A percentile compares a stretch with the other conserved stretches of the same genome.
phyloP scores from a whole-genome alignment of 2,329 filamentous ascomycete genomes.

The Alternaria consortialis region DNA sequence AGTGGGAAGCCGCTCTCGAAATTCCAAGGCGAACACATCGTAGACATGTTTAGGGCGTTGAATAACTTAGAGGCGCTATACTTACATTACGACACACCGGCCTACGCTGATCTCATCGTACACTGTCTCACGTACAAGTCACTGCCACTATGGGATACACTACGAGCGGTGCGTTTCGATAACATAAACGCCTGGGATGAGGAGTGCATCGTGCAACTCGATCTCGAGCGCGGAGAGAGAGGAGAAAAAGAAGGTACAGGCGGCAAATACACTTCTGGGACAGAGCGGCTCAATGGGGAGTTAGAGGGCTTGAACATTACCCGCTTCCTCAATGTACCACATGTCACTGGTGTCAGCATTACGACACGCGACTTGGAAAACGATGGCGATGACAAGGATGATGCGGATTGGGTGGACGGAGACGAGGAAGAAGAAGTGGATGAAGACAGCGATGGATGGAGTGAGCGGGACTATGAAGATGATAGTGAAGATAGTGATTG shows the following conservation, averaged over 20 bases:
- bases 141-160: slow-evolving; percentile 8
- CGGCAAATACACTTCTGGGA: background rate
- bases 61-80: slow-evolving; percentile 1
- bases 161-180: background rate
- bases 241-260: background rate
- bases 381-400: slow-evolving; percentile 8
- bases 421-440: background rate
- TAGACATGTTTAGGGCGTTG: slow-evolving; percentile 8
- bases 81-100: background rate
- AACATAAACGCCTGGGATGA: slow-evolving; percentile 8
- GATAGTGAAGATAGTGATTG: slow-evolving; percentile 16
- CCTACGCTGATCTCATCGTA: background rate
- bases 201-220: slow-evolving; percentile 6
- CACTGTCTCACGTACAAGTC: background rate
- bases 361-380: slow-evolving; percentile 8
- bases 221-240: background rate
- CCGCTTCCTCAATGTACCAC: background rate
- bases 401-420: slow-evolving; percentile 8
- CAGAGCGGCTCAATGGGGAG: slow-evolving; percentile 1
- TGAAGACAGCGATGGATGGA: slow-evolving; percentile 8
- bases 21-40: background rate
- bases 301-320: background rate
- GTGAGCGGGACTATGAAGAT: slow-evolving; percentile 16
- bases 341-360: background rate
- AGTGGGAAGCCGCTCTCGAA: background rate